Percentiles rank a stretch among this genome's conserved stretches.
Conservation (phyloP, 805 yeast genomes). For the Starmerella sirachaensis region DNA sequence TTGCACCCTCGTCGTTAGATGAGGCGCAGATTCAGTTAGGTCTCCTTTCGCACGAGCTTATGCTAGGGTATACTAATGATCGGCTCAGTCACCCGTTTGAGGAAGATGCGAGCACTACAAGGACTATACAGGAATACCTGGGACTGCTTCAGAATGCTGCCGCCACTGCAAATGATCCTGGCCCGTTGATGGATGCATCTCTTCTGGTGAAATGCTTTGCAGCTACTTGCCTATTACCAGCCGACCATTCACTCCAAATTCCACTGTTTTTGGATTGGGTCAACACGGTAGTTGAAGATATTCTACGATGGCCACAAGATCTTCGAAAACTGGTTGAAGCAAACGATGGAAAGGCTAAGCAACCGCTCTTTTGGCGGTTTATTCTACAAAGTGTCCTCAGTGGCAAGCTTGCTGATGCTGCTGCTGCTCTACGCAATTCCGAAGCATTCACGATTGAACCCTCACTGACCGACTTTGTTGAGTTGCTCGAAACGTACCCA, state of each 20-base stretch:
- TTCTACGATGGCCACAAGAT: constrained; percentile 10
- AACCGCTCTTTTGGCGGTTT: constrained; percentile 9
- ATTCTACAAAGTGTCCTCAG: constrained; percentile 3
- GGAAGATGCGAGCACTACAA: constrained; percentile 7
- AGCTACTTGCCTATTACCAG: constrained; percentile 4
- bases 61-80: constrained; percentile 13
- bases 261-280: constrained; percentile 10
- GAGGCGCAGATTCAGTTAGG: constrained; percentile 10
- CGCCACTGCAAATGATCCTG: constrained; percentile 7
- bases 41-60: constrained; percentile 12
- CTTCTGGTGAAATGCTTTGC: constrained; percentile 13
- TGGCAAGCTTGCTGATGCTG: constrained; percentile 11
- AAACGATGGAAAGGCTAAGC: background rate
- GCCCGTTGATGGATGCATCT: constrained; percentile 12
- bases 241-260: constrained; percentile 2
- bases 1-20: no score
- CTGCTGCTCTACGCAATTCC: constrained; percentile 1
- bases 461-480: background rate
- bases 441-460: no score
- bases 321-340: background rate
- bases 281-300: constrained; percentile 7
- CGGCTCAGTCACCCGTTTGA: constrained; percentile 12
- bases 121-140: constrained; percentile 8
- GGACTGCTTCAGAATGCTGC: constrained; percentile 5
- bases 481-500: constrained; percentile 14